These are phyloP conservation scores for Scenedesmus sp. DNA, from an alignment of 163 green algal genomes.

Conservation along the genomic window DNA sequence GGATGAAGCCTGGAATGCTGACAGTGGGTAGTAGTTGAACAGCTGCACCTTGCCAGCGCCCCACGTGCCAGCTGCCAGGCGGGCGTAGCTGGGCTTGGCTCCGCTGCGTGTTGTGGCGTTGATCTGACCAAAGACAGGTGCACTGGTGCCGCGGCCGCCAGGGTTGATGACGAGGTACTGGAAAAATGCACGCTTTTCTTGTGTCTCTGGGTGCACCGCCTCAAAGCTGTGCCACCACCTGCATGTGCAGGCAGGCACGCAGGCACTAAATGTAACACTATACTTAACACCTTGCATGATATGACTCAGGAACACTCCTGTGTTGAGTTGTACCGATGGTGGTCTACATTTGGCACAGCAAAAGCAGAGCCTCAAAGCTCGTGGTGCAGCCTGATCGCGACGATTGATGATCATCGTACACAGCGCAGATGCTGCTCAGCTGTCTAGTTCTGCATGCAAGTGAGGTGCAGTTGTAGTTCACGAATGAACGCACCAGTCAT, in stretches of 20 bases:
- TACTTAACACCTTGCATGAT: too few species aligned
- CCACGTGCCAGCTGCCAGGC: not conserved
- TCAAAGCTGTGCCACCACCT: constrained; percentile 22
- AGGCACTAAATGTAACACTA: too few species aligned
- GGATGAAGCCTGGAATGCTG: not conserved
- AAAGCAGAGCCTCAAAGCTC: too few species aligned
- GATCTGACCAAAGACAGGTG: not conserved
- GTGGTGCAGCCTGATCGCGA: too few species aligned
- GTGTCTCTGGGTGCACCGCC: not conserved
- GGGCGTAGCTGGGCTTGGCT: not conserved
- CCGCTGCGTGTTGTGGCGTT: not conserved
- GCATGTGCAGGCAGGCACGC: not conserved
- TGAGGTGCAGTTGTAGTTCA: not conserved
- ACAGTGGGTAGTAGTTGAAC: not conserved
- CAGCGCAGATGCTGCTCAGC: too few species aligned
- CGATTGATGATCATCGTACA: too few species aligned
- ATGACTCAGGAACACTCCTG: not conserved
- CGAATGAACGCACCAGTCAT: not conserved
- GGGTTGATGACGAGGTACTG: constrained; percentile 23
- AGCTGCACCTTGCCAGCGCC: not conserved
- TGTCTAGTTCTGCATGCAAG: not conserved
- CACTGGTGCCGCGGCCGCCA: not conserved
- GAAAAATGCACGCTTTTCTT: constrained; percentile 1
- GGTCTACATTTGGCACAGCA: too few species aligned
- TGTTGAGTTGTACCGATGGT: too few species aligned